Base-by-base conservation (phyloP, 345 rosid genomes). In the Hevea brasiliensis region DNA sequence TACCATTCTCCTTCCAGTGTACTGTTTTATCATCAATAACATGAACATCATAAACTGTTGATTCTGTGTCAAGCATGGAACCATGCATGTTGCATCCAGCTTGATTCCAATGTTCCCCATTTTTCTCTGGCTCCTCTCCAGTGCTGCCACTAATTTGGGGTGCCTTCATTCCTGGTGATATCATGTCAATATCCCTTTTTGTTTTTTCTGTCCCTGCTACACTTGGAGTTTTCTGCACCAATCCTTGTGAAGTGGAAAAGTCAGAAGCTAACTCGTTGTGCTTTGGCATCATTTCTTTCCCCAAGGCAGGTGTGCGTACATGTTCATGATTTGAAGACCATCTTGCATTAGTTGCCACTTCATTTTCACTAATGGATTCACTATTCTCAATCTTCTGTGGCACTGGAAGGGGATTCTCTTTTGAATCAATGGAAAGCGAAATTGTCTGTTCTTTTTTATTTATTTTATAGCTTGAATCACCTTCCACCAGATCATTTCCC, bases 1-100 rank as follows among this genome's bases (percentile, higher is more conserved):
- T 26, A 73, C n/a, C 70, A 55, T 68, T 58, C 20, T 21, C 60
- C 60, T 76, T 67, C 37, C 17, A 27, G 27, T 53, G 41, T 5
- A 48, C 51, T 7, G 58, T 62, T 41, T 65, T 51, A 51, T 74
- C 82, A 70, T 74, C 78, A 48, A 79, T 44, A 13, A 79, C 82
- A 58, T 79, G 82, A 53, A 79, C 67, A 70, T 74, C 82, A 47
- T 74, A 74, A 29, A 92, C 81, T 76, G 84, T 78, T 29, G 90
- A 87, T 74, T 84, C 85, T 44, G 65, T 58, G 32, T 84, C 93
- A 65, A 44, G 76, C 13, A 48, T 58, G 56, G 67, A 56, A 24
- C 71, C 15, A n/a, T 40, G 67, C 35, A 29, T 50, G 8, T 64
- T 50, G 27, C 55, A 15, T 26, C 32, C 73, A n/a, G 4, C 24